Evolutionary conservation across 345 rosid species (phyloP).

Genomic region (Rubroshorea leprosula): DNA sequence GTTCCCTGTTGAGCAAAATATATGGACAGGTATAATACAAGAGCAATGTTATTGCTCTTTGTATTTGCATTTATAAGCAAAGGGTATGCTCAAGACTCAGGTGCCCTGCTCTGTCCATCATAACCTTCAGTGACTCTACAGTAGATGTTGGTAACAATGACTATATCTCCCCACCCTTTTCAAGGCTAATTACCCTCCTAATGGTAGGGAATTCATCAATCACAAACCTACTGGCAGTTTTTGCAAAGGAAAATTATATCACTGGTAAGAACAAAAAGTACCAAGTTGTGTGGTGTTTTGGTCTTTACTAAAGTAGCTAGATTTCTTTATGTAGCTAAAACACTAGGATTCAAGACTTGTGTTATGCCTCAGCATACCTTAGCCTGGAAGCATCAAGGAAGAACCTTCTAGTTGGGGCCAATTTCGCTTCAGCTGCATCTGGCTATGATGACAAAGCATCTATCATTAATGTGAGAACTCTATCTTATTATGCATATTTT

Average conservation of each 20-base stretch:
- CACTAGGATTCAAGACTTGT: conserved; percentile 70
- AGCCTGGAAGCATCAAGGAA: conserved; percentile 86
- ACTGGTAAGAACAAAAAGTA: conserved; percentile 43
- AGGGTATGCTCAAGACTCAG: conserved; percentile 30
- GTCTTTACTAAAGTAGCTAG: background rate
- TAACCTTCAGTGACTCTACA: conserved; percentile 78
- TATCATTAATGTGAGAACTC: background rate
- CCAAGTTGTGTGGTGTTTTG: background rate
- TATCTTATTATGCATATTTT: background rate
- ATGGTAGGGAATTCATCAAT: conserved; percentile 71
- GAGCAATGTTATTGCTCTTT: conserved; percentile 13
- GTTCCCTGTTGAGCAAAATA: conserved; percentile 1
- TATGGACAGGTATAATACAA: conserved; percentile 9
- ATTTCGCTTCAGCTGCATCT: conserved; percentile 91
- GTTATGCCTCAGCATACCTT: conserved; percentile 76
- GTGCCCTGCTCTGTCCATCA: conserved; percentile 61
- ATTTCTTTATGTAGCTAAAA: conserved; percentile 54
- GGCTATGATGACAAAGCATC: conserved; percentile 86
- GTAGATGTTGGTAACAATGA: conserved; percentile 94
- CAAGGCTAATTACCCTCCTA: conserved; percentile 88
- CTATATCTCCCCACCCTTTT: conserved; percentile 70
- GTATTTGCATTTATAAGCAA: conserved; percentile 17
- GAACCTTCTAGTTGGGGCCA: conserved; percentile 88
- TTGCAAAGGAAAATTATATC: conserved; percentile 81
- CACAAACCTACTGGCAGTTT: conserved; percentile 83